Base-by-base conservation (phyloP, 169 alveolate genomes). In the Cryptosporidium sp. region DNA sequence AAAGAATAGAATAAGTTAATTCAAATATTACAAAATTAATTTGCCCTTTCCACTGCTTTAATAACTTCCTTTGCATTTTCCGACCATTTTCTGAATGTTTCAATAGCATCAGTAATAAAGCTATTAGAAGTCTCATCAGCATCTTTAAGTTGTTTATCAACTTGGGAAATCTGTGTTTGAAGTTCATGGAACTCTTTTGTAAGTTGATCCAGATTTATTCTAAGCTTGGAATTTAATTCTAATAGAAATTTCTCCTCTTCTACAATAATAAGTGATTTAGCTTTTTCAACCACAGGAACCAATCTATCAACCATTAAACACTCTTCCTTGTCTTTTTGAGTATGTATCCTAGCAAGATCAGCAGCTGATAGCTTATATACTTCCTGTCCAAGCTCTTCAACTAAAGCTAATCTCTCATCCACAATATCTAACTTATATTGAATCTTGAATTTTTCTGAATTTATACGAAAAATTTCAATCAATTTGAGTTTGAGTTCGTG, bases 341-440 rank as follows among this genome's bases (percentile, higher is more conserved):
- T 65, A 18, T 62, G 60, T 37, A 80, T 62, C 14, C 42, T 37
- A 35, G 75, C 52, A 35, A 80, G 45, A 80, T 80, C 89, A 3
- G 31, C 60, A 12, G 61, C 69, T 8, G 73, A 44, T 29, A 80
- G 56, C 39, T 65, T 80, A 29, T 80, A 80, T 16, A 80, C 68
- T 16, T 80, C 69, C 7, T 60, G 61, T 14, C 89, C 89, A 16
- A 80, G 56, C 39, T 80, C 89, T 39, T 80, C 65, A 37, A 80
- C 51, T 8, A 62, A 61, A 21, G 68, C 29, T 53, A 80, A 33
- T 35, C 75, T 80, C 51, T 80, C 89, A 39, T 80, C 89, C 6
- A 65, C 89, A 18, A 80, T 42, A 42, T 80, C 89, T 16, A 80
- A 26, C 62, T 80, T 80, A 42, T 80, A 80, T 51, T 80, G 89